A percentile compares a stretch with the other conserved stretches of the same genome.
Conservation (phyloP, 1,284 basidiomycete genomes). For the Fomitopsis pinicola region DNA sequence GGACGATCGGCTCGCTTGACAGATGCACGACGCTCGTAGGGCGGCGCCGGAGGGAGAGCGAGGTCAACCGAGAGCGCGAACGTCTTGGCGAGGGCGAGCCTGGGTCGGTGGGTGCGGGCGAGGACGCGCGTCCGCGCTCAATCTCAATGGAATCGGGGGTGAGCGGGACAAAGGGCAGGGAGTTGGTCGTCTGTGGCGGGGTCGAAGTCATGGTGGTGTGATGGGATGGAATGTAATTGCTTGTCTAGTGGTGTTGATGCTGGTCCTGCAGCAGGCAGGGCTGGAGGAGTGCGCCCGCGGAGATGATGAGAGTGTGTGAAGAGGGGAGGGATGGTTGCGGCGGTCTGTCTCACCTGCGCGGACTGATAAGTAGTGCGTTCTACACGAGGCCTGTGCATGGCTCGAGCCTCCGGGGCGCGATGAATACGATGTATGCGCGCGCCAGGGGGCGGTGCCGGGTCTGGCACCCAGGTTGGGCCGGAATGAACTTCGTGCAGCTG, state of each 20-base stretch:
- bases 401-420: neutral
- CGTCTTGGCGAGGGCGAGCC: neutral
- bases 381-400: constrained; percentile 2
- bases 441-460: neutral
- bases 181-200: neutral
- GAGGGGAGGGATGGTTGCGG: neutral
- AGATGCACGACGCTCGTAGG: neutral
- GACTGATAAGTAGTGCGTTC: neutral
- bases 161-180: neutral
- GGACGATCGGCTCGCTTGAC: constrained; percentile 1
- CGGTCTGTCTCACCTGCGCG: neutral
- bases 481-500: neutral
- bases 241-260: neutral
- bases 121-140: neutral
- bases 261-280: neutral
- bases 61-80: neutral
- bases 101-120: neutral
- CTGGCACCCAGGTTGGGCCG: neutral
- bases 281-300: neutral
- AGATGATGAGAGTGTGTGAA: neutral
- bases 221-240: neutral
- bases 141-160: neutral
- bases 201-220: neutral
- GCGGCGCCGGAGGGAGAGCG: neutral
- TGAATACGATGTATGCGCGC: neutral